Conservation (phyloP, 441 rosid genomes). For the Hypseocharis bilobata region DNA sequence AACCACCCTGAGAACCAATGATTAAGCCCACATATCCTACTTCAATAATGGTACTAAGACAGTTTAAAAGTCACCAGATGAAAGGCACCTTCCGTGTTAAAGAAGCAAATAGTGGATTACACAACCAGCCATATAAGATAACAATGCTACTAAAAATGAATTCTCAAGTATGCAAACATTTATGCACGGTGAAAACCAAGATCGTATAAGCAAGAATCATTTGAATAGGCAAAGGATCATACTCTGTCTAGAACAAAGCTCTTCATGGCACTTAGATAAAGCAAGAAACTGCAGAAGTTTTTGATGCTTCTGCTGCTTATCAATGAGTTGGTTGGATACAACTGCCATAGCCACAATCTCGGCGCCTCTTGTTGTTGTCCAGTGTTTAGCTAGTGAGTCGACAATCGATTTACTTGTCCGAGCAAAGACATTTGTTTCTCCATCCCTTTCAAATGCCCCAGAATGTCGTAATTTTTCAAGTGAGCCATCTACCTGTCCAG, state of each 20-base stretch:
- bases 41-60: background rate
- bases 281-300: conserved; percentile 89
- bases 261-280: conserved; percentile 89
- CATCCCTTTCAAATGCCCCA: conserved; percentile 89
- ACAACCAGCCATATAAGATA: background rate
- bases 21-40: background rate
- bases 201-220: conserved; percentile 9
- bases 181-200: background rate
- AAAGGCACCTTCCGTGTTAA: background rate
- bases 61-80: conserved; percentile 11
- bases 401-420: conserved; percentile 77
- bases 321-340: conserved; percentile 60
- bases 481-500: conserved; percentile 58
- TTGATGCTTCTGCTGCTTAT: conserved; percentile 84
- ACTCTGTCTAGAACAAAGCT: conserved; percentile 78
- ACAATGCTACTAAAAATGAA: background rate
- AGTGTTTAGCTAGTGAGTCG: conserved; percentile 91
- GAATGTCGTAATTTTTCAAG: conserved; percentile 57
- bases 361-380: conserved; percentile 97
- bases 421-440: conserved; percentile 71
- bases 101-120: background rate
- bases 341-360: conserved; percentile 76
- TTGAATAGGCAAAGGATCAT: conserved; percentile 24
- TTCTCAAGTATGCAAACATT: background rate
- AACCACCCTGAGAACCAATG: background rate